Evolutionary conservation across 345 rosid genomes (phyloP), one percentile per base, ranked within the genome.

Genomic region (Chamaenerion angustifolium): DNA sequence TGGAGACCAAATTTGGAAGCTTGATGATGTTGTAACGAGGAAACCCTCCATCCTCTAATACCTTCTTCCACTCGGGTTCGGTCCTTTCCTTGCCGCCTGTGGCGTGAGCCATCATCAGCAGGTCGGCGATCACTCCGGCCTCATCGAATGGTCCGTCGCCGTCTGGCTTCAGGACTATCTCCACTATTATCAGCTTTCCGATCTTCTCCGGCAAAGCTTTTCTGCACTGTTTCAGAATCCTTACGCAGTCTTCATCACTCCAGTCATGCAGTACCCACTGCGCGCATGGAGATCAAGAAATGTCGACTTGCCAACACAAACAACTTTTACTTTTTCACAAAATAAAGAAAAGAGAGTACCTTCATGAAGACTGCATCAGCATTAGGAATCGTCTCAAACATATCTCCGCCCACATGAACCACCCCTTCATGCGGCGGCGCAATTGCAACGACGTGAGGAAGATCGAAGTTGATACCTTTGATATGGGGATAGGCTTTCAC

Each of bases 201-300:
- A 9, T 16, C 14, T 49, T 25, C 42, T 59, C 56, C 9, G 55
- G 43, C 25, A 67, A 40, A 3, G 72, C 56, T 19, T 60, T 49
- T 35, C 55, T 37, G 52, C 68, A 63, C 11, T 63, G 66, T n/a
- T 43, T 66, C 21, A 71, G n/a, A 10, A 71, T 66, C 23, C 54
- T 53, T 1, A 63, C 51, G 40, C 69, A 63, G 11, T 59, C 11
- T 27, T 60, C 66, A 13, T 67, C 71, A 3, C 46, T 45, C 71
- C 64, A 66, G 45, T 67, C 66, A 27, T 67, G 76, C 27, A 67
- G 13, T 16, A 67, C 37, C 68, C 63, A 63, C 71, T 67, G 43
- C 17, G n/a, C n/a, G n/a, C n/a, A n/a, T n/a, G n/a, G n/a, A n/a
- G n/a, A n/a, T n/a, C n/a, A n/a, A n/a, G n/a, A n/a, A n/a, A n/a